Evolutionary conservation across 495 filamentous ascomycete species (phyloP), one percentile per base, ranked within the genome.

Genomic region (Viridothelium virens): DNA sequence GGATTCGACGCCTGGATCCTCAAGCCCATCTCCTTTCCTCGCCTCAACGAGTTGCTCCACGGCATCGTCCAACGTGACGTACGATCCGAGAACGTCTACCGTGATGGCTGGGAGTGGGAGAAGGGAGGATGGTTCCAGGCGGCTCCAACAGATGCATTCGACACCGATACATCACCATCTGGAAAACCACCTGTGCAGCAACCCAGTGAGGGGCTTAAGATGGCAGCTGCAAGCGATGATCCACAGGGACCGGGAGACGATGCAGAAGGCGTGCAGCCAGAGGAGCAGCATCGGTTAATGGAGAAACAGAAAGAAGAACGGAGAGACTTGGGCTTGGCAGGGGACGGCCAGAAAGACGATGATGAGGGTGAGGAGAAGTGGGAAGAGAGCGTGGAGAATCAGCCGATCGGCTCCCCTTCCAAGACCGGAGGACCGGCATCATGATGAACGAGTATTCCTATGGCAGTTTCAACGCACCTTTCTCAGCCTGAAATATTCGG

Each of bases 1-100:
- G 92, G 92, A 0, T 96, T 96, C 70, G 92, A 97, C 68, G 92
- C 90, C 47, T 97, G 91, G 90, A 90, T 96, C 63, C 68, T 79
- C 31, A 79, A 79, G 64, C 77, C 77, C 4, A 77, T 79, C 14
- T 68, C 72, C 9, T 77, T 79, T 63, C 4, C 41, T 36, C 72
- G 77, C 5, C 69, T 79, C 12, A 67, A 46, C 39, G 74, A 76
- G 64, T 71, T 79, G 33, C 70, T 79, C 70, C 66, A 61, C 6
- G 76, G 75, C n/a, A 76, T 79, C 61, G 74, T 78, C 0, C 73
- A 78, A 37, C 3, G 18, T 2, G 59, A 68, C 3, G 48, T 69
- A 1, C 70, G 76, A 12, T 37, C 64, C 25, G 67, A 66, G 4
- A 74, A 72, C 38, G 68, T 78, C 9, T 78, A 78, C 65, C 44